phyloP scores from a whole-genome alignment of 441 rosid genomes.

The Pelargonium cotyledonis region DNA sequence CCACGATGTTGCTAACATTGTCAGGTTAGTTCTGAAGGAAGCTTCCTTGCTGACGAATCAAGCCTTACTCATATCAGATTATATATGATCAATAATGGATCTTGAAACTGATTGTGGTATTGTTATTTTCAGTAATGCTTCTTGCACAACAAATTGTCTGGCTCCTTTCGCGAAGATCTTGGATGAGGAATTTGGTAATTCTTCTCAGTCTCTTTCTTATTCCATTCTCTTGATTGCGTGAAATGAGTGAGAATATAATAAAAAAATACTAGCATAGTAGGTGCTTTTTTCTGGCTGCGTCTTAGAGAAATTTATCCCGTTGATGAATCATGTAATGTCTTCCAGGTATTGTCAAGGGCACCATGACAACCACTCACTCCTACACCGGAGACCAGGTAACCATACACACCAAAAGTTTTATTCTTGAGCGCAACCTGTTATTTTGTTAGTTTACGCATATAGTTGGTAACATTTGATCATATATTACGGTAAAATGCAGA shows the following conservation, averaged over 20 bases:
- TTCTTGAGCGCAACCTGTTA: background rate
- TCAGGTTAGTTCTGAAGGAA: constrained; percentile 45
- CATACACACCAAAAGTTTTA: background rate
- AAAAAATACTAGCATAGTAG: too few relatives aligned
- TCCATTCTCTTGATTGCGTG: too few relatives aligned
- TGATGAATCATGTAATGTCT: background rate
- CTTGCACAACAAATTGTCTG: constrained; percentile 95
- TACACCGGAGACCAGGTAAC: constrained; percentile 96
- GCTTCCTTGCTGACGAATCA: background rate
- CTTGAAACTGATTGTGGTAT: constrained; percentile 13
- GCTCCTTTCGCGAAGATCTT: constrained; percentile 87
- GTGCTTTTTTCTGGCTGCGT: too few relatives aligned
- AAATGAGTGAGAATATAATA: too few relatives aligned
- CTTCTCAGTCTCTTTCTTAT: background rate
- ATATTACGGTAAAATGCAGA: constrained; percentile 33
- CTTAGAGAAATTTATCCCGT: background rate
- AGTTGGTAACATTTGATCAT: background rate
- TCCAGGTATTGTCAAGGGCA: constrained; percentile 93
- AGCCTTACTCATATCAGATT: background rate
- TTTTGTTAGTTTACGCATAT: background rate
- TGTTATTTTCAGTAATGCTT: constrained; percentile 65
- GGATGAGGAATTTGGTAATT: constrained; percentile 82
- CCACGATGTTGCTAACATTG: constrained; percentile 70
- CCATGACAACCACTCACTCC: constrained; percentile 98
- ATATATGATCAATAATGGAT: background rate